phyloP scores from a whole-genome alignment of 2,329 filamentous ascomycete species.

The Xylogone sp. region DNA sequence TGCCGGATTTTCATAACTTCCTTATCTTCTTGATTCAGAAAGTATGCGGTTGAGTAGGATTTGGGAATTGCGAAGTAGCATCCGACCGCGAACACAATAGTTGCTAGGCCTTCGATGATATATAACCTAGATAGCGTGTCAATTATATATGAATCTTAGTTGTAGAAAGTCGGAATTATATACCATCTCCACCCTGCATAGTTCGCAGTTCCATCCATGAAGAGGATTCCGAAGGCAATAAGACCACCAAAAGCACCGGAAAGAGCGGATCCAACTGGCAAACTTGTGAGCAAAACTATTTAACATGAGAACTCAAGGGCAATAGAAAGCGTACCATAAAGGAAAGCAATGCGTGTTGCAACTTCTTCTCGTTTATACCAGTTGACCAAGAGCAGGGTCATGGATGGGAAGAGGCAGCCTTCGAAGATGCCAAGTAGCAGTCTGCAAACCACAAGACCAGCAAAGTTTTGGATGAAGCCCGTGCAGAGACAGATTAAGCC shows the following conservation, averaged over 20 bases:
- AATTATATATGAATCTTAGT: not conserved
- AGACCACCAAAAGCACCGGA: slow-evolving; percentile 5
- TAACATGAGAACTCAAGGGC: not conserved
- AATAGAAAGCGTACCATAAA: not conserved
- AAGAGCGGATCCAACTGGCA: slow-evolving; percentile 32
- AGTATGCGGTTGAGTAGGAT: slow-evolving; percentile 41
- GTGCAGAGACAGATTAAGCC: slow-evolving; percentile 49
- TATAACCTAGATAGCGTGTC: slow-evolving; percentile 26
- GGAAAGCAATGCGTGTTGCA: slow-evolving; percentile 33
- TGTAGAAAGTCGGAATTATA: not conserved
- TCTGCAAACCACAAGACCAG: slow-evolving; percentile 42
- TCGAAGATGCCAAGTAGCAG: slow-evolving; percentile 51
- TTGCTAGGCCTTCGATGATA: slow-evolving; percentile 44
- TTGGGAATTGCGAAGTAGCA: slow-evolving; percentile 43
- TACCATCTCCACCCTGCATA: slow-evolving; percentile 3
- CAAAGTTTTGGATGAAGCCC: slow-evolving; percentile 47
- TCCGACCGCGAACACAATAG: slow-evolving; percentile 35
- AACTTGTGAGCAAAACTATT: slow-evolving; percentile 33
- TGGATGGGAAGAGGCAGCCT: slow-evolving; percentile 45
- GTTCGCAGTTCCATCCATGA: slow-evolving; percentile 5
- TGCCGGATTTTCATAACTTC: slow-evolving; percentile 44
- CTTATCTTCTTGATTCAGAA: slow-evolving; percentile 41
- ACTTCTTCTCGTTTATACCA: slow-evolving; percentile 52
- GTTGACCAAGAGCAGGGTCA: slow-evolving; percentile 51
- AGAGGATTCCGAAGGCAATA: slow-evolving; percentile 4